phyloP scores from a whole-genome alignment of 768 basidiomycete genomes.

The Amanita phalloides region DNA sequence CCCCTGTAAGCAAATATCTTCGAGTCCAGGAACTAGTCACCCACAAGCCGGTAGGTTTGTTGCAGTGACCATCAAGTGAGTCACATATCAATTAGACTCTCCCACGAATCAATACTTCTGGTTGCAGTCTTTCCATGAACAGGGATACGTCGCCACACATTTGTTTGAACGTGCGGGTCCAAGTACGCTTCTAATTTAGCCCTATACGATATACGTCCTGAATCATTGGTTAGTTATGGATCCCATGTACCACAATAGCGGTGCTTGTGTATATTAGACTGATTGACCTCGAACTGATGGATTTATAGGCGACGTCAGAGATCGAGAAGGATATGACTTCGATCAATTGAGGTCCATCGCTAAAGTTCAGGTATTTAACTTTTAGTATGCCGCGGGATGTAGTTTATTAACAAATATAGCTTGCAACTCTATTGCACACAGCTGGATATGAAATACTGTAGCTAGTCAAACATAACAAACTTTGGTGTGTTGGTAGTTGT shows the following conservation, averaged over 20 bases:
- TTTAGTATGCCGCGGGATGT: background rate
- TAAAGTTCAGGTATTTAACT: constrained; percentile 61
- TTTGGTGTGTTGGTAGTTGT: background rate
- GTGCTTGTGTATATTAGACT: constrained; percentile 21
- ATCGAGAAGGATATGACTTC: constrained; percentile 75
- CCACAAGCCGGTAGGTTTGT: constrained; percentile 41
- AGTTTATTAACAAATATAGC: constrained; percentile 24
- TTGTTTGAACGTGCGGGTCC: constrained; percentile 83
- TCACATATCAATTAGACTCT: background rate
- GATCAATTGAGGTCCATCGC: constrained; percentile 75
- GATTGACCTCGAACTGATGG: background rate
- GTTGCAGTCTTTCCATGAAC: constrained; percentile 61
- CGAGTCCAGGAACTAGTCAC: background rate
- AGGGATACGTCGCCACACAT: constrained; percentile 80
- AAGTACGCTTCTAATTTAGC: constrained; percentile 26
- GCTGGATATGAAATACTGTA: constrained; percentile 43
- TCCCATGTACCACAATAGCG: constrained; percentile 84
- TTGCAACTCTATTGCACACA: constrained; percentile 60
- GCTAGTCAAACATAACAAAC: background rate
- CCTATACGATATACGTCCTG: background rate
- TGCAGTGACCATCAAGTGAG: constrained; percentile 85
- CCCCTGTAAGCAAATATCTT: constrained; percentile 30
- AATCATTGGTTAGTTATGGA: constrained; percentile 50
- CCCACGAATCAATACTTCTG: background rate
- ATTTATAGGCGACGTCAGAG: constrained; percentile 61